Evolutionary conservation across 148 eudicot species (phyloP), one percentile per base, ranked within the genome.

Genomic region (Vaccinium darrowii): DNA sequence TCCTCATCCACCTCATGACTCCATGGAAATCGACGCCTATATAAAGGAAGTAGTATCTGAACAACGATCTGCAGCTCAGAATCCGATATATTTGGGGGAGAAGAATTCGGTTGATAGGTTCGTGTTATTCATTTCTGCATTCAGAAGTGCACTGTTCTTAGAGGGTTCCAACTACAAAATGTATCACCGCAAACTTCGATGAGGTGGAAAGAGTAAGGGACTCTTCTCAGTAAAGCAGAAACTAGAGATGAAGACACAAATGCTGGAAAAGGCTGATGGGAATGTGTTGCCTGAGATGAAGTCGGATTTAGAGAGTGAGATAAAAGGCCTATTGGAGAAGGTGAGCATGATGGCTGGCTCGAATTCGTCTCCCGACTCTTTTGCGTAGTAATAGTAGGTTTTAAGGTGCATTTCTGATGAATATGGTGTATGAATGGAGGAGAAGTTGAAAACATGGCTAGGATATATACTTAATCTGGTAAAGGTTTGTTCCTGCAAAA

Each of bases 51-150:
- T 95, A 83, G 85, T 92, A 5, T 75, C 84, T 58, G 89, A 86
- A 86, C 83, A 92, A 47, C 85, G 84, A 8, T 87, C 88, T 84
- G 90, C 89, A 71, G 96, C 95, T 77, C 86, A 82, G 69, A 86
- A 89, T 84, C 91, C 91, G 54, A 15, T 72, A 21, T 85, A n/a
- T 69, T 33, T 87, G 56, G 79, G 80, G 86, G 86, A 82, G 81
- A 82, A 49, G 58, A 73, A 79, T 10, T 79, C 81, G 27, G 54
- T 91, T 57, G 88, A 90, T 58, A 74, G 54, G 27, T 62, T 90
- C 54, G 84, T n/a, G 80, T 86, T 82, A 30, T 92, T 93, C 79
- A 52, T 89, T 36, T 86, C 81, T 62, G 87, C 94, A 33, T 91
- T 89, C 83, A 89, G 96, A 86, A 91, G 83, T 62, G 86, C 91